A percentile compares a stretch with the other conserved stretches of the same genome.
Conservation (phyloP, 352 stramenopile species). For the Pythium coloratum region DNA sequence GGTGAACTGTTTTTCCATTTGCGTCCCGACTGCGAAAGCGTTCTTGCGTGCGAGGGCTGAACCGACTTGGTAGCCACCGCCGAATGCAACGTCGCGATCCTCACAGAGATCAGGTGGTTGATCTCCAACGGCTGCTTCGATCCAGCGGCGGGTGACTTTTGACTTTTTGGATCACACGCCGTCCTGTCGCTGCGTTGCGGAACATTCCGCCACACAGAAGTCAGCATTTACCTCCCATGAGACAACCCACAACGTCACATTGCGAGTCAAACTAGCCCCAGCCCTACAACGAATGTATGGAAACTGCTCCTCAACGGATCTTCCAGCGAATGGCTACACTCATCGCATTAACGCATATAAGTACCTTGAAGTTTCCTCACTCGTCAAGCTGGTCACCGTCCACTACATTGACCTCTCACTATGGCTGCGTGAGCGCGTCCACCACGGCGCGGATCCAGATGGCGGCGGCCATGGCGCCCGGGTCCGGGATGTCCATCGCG, state of each 20-base stretch:
- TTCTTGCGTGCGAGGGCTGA: neutral
- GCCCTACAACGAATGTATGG: neutral
- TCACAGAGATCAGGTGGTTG: neutral
- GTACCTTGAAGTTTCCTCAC: neutral
- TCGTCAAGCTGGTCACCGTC: neutral
- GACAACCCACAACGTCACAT: neutral
- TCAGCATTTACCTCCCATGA: neutral
- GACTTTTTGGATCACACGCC: neutral
- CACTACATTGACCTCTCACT: neutral
- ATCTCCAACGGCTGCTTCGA: slow-evolving; percentile 4
- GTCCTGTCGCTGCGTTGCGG: neutral
- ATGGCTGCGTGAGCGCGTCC: slow-evolving; percentile 32
- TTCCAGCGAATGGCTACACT: neutral
- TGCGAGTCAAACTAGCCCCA: neutral
- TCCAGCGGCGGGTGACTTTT: neutral
- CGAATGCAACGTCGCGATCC: neutral
- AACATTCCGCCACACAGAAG: neutral
- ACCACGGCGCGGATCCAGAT: slow-evolving; percentile 85
- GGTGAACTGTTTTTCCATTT: neutral
- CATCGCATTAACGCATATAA: neutral
- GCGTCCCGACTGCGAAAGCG: neutral
- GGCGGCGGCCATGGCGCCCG: slow-evolving; percentile 92
- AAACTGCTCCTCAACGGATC: neutral
- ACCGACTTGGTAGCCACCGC: neutral
- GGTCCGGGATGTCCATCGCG: slow-evolving; percentile 90